Percentiles rank a stretch among this genome's conserved stretches.
phyloP scores from a whole-genome alignment of 345 rosid genomes.

The Angophora floribunda region DNA sequence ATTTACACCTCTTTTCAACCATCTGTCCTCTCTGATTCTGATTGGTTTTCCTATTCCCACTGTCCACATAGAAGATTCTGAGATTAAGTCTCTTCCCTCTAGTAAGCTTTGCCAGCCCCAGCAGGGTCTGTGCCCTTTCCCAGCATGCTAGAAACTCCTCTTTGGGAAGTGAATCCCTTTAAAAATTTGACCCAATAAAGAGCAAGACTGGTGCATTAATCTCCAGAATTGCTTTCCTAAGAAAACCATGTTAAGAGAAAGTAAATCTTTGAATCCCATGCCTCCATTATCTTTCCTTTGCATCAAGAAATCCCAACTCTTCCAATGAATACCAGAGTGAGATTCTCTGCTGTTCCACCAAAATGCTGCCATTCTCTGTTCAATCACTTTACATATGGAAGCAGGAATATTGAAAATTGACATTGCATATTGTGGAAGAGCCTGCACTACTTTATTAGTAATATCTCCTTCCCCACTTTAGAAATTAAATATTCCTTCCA shows the following conservation, averaged over 20 bases:
- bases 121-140: background rate
- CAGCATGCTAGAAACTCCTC: background rate
- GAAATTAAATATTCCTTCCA: background rate
- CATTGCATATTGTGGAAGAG: background rate
- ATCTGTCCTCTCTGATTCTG: background rate
- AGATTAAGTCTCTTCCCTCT: background rate
- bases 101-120: background rate
- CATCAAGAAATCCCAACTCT: background rate
- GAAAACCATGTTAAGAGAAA: background rate
- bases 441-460: fast-evolving
- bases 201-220: background rate
- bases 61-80: background rate
- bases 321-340: background rate
- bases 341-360: background rate
- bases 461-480: background rate
- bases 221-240: background rate
- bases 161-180: background rate
- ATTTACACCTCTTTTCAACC: background rate
- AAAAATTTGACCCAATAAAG: background rate
- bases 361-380: background rate
- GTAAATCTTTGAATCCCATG: background rate
- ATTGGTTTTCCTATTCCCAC: background rate
- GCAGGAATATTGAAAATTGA: fast-evolving
- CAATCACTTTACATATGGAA: background rate
- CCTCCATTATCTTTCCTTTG: background rate